Evolutionary conservation across 2,329 filamentous ascomycete species (phyloP), one percentile per base, ranked within the genome.

Genomic region (Mycosphaerella arachidis): DNA sequence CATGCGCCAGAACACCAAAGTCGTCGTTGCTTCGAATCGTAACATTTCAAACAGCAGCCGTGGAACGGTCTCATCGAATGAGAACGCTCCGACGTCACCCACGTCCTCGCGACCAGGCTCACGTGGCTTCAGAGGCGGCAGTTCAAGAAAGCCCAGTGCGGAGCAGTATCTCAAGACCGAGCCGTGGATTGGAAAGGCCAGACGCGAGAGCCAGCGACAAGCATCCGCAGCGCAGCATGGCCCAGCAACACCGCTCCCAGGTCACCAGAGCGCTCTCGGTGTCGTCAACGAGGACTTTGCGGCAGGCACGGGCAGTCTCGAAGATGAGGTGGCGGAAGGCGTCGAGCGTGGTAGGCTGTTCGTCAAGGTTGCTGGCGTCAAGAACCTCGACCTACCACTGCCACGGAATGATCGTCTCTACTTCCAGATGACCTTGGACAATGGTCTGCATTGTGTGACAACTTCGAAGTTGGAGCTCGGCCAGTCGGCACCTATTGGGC

Each of bases 351-450:
- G 94, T 9, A 83, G 94, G 62, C 82, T 99, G 1, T 99, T 99
- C 70, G 92, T 99, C 66, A 99, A 99, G 79, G 94, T 99, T n/a
- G 89, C 97, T 74, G 92, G 93, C 48, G 92, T 97, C 65, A 97
- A 97, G 75, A 92, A 97, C 69, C 82, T 99, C 40, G 92, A 97
- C 71, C 81, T 97, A 48, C 93, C 94, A 24, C 79, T 99, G 57
- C 92, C 94, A 33, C 90, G 88, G 78, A 93, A 89, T 70, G 92
- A 97, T 76, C 87, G 91, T 57, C 91, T 91, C 2, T 94, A 91
- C 84, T 99, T 99, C 78, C 92, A 93, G 68, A 83, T 99, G 10
- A 99, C 94, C 0, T 83, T 99, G n/a, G 94, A 99, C 75, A 99
- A 99, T 66, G 94, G 94, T 29, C 85, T 99, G 1, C 94, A 99